Conservation (phyloP, 108 stramenopile genomes). For the Discostella stelligeroides region DNA sequence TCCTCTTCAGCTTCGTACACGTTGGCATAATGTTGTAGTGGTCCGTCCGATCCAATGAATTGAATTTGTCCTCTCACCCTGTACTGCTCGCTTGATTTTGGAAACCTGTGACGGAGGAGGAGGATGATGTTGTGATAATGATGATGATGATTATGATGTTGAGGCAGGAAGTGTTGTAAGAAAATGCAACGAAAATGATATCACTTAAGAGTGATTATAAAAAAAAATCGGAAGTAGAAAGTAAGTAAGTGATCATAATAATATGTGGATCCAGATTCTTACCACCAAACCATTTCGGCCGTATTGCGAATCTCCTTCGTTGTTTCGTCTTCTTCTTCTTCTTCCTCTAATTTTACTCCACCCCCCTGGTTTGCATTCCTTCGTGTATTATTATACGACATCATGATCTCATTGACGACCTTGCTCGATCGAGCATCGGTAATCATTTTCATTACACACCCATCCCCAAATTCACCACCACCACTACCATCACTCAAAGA, state of each 20-base stretch:
- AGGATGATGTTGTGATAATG: not conserved
- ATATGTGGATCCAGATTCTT: too few relatives aligned
- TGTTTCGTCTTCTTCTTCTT: not conserved
- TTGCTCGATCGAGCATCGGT: conserved; percentile 82
- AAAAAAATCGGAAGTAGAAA: not conserved
- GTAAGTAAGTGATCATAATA: too few relatives aligned
- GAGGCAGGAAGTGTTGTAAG: too few relatives aligned
- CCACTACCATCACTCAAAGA: not conserved
- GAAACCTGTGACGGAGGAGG: conserved; percentile 45
- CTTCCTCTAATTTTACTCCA: not conserved
- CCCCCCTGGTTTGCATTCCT: too few relatives aligned
- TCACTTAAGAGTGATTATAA: too few relatives aligned
- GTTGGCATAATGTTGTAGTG: conserved; percentile 5
- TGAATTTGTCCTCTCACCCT: conserved; percentile 70
- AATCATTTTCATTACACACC: conserved; percentile 75
- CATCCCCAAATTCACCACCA: not conserved
- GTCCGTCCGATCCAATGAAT: conserved; percentile 68
- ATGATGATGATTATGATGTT: too few relatives aligned
- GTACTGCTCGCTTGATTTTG: conserved; percentile 87
- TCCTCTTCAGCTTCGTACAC: not conserved
- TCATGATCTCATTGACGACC: conserved; percentile 47
- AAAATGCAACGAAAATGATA: too few relatives aligned
- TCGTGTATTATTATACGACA: conserved; percentile 16
- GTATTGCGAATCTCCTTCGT: conserved; percentile 18
- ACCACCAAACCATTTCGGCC: conserved; percentile 87